Evolutionary conservation across 179 eudicot species (phyloP).

Genomic region (Pouteria campechiana): DNA sequence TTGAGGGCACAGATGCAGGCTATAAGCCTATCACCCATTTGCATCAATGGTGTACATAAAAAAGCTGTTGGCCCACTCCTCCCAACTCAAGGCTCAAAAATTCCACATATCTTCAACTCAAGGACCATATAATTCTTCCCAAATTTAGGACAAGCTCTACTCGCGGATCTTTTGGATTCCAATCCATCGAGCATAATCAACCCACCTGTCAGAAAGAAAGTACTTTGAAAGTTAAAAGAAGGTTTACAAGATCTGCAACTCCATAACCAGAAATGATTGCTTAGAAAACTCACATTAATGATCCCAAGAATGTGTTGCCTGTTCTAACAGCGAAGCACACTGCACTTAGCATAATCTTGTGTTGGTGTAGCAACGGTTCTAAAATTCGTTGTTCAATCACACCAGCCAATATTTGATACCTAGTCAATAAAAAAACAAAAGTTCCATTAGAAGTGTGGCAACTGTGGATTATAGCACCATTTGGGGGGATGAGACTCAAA

Average conservation of each 20-base stretch:
- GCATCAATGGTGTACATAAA: no score
- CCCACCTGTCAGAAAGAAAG: slow-evolving; percentile 50
- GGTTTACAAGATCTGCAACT: not conserved
- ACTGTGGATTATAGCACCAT: no score
- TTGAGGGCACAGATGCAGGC: no score
- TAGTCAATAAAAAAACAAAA: slow-evolving; percentile 5
- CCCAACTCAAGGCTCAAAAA: no score
- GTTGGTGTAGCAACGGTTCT: slow-evolving; percentile 72
- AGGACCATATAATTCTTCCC: no score
- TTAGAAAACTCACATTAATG: slow-evolving; percentile 46
- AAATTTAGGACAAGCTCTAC: no score
- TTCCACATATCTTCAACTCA: no score
- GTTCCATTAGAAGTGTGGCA: no score
- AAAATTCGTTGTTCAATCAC: slow-evolving; percentile 69
- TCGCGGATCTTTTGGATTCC: slow-evolving; percentile 67
- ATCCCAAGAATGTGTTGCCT: slow-evolving; percentile 88
- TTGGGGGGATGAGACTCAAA: no score
- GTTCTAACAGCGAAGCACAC: slow-evolving; percentile 80
- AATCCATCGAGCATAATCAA: slow-evolving; percentile 87
- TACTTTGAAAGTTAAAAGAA: not conserved
- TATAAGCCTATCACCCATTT: no score
- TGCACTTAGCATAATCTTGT: slow-evolving; percentile 62
- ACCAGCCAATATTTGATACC: slow-evolving; percentile 89
- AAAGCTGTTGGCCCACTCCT: no score
- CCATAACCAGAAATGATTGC: not conserved